phyloP scores from a whole-genome alignment of 2,329 filamentous ascomycete species.

The Madurella mycetomatis region DNA sequence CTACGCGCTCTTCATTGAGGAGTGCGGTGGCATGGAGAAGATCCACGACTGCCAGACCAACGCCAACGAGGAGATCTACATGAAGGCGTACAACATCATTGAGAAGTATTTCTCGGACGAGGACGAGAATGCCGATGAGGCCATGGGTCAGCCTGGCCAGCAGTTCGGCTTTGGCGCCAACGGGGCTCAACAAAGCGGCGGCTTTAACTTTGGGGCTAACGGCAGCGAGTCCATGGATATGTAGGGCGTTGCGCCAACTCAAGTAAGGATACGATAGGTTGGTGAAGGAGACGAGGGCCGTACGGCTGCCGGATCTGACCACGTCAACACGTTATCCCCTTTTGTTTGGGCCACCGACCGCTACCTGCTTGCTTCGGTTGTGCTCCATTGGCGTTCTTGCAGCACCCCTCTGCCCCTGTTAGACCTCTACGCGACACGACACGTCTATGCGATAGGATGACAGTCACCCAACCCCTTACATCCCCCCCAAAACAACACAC shows the following conservation, averaged over 20 bases:
- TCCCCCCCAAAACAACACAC: slow-evolving; percentile 11
- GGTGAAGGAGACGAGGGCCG: neutral
- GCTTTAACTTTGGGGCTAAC: slow-evolving; percentile 86
- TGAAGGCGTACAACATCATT: slow-evolving; percentile 99
- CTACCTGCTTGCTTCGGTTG: neutral
- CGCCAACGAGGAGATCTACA: slow-evolving; percentile 99
- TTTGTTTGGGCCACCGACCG: neutral
- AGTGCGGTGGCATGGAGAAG: slow-evolving; percentile 99
- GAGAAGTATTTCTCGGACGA: slow-evolving; percentile 99
- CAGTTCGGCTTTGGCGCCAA: slow-evolving; percentile 77
- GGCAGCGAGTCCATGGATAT: slow-evolving; percentile 62
- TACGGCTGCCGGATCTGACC: neutral
- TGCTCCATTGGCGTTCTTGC: neutral
- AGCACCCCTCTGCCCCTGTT: slow-evolving; percentile 2
- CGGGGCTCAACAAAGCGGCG: slow-evolving; percentile 62
- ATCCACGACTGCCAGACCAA: slow-evolving; percentile 99
- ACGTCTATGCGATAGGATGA: slow-evolving; percentile 26
- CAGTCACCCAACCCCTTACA: slow-evolving; percentile 1
- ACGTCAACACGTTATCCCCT: neutral
- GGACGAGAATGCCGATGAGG: slow-evolving; percentile 85
- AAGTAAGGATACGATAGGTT: neutral
- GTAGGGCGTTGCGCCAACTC: slow-evolving; percentile 37
- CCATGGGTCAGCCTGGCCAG: slow-evolving; percentile 64
- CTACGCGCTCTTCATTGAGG: slow-evolving; percentile 96
- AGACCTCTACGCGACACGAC: slow-evolving; percentile 27